Base-by-base conservation (phyloP, 2,329 filamentous ascomycete genomes). In the Verruconis gallopava region DNA sequence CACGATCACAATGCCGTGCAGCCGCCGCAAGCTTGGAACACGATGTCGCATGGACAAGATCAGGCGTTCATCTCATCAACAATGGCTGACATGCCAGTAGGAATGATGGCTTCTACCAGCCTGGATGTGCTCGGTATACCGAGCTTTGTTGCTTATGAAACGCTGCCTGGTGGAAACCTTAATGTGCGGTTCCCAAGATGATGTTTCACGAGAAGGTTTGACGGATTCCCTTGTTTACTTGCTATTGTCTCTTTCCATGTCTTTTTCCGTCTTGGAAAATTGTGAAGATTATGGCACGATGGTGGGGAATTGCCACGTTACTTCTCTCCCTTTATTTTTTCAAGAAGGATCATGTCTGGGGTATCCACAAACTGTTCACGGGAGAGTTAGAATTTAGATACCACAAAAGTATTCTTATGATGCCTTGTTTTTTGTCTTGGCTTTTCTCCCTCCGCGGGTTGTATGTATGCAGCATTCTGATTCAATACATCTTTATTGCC, bases 211-310 rank as follows among this genome's bases (percentile, higher is more conserved):
- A n/a, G 9, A 30, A 11, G 11, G 9, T 9, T 15, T 17, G 11
- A 9, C 12, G 33, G 13, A n/a, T 81, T 81, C 55, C 86, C 82
- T 33, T 84, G 68, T 20, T 67, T 63, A 64, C 85, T 86, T 22
- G 85, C 73, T 38, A 68, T 69, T 55, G 77, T 53, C 6, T 9
- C 25, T 30, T n/a, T 9, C 25, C 25, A 30, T n/a, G n/a, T n/a
- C n/a, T n/a, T n/a, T n/a, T n/a, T n/a, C n/a, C n/a, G n/a, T n/a
- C n/a, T n/a, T n/a, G n/a, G n/a, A n/a, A n/a, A n/a, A n/a, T n/a
- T n/a, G n/a, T n/a, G n/a, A n/a, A n/a, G n/a, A n/a, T n/a, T n/a
- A n/a, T n/a, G n/a, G n/a, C n/a, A n/a, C n/a, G n/a, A n/a, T n/a
- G n/a, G n/a, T n/a, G n/a, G n/a, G n/a, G n/a, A n/a, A n/a, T n/a